phyloP scores from a whole-genome alignment of 306 rosid species.

The Dalbergia cultrata region DNA sequence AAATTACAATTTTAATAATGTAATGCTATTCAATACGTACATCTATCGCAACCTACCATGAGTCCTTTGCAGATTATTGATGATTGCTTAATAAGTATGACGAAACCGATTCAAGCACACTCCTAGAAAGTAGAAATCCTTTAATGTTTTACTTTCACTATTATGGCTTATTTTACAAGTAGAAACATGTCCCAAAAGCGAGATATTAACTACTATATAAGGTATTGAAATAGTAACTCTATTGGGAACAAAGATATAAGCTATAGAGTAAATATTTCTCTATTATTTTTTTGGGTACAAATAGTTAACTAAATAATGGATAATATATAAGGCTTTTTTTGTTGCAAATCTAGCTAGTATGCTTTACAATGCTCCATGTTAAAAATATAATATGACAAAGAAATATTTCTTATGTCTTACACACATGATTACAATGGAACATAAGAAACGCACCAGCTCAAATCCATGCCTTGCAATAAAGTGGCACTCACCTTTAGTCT shows the following conservation, averaged over 20 bases:
- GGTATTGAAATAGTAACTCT: background rate
- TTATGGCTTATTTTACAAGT: slow-evolving; percentile 14
- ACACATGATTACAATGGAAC: slow-evolving; percentile 1
- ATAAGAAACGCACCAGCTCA: slow-evolving; percentile 41
- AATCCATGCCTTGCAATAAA: slow-evolving; percentile 46
- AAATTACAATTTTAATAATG: background rate
- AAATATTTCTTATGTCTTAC: slow-evolving; percentile 24
- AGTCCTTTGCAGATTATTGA: slow-evolving; percentile 11
- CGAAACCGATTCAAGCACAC: slow-evolving; percentile 1
- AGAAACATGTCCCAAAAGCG: background rate
- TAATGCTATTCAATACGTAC: background rate
- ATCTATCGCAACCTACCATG: background rate
- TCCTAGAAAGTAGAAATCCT: slow-evolving; percentile 14
- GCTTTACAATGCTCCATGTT: background rate
- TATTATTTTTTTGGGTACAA: background rate
- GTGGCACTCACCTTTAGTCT: slow-evolving; percentile 81
- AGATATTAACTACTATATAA: background rate
- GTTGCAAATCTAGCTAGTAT: background rate
- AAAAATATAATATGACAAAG: background rate
- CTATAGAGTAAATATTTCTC: background rate
- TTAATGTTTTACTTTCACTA: background rate
- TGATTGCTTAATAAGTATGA: background rate
- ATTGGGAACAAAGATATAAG: background rate
- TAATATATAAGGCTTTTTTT: background rate
- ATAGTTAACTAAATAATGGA: too few relatives aligned